phyloP scores from a whole-genome alignment of 2,329 filamentous ascomycete genomes.

The Penicillium sp. region DNA sequence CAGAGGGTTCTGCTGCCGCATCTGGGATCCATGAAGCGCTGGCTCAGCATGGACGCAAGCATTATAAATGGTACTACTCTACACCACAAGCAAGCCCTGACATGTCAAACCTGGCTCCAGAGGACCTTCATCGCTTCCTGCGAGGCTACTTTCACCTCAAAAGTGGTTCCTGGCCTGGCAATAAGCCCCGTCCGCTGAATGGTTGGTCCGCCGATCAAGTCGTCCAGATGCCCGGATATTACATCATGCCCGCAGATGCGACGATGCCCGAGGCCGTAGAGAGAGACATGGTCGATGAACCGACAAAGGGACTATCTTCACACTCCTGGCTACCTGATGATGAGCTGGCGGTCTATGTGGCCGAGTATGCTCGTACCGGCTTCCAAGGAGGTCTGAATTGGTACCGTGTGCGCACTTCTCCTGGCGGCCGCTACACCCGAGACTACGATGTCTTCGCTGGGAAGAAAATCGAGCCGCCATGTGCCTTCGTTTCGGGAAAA shows the following conservation, averaged over 20 bases:
- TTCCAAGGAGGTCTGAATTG: constrained; percentile 71
- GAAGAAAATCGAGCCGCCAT: constrained; percentile 64
- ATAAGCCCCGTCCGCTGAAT: constrained; percentile 58
- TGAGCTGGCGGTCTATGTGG: constrained; percentile 63
- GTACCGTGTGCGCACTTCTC: constrained; percentile 65
- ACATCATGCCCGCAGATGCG: constrained; percentile 64
- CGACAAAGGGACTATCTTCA: constrained; percentile 39
- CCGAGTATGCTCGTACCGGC: constrained; percentile 64
- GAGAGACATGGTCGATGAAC: constrained; percentile 58
- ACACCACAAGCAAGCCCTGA: constrained; percentile 40
- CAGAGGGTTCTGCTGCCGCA: constrained; percentile 22
- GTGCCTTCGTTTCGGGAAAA: constrained; percentile 64
- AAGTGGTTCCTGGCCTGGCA: constrained; percentile 63
- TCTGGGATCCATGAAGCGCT: constrained; percentile 62
- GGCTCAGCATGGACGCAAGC: constrained; percentile 61
- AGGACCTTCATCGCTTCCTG: constrained; percentile 63
- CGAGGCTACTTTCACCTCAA: constrained; percentile 72
- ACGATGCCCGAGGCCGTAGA: constrained; percentile 65
- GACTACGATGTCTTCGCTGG: constrained; percentile 66
- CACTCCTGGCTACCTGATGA: constrained; percentile 60
- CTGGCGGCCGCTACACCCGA: constrained; percentile 45
- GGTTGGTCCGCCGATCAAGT: constrained; percentile 63
- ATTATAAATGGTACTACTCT: constrained; percentile 68
- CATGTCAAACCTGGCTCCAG: constrained; percentile 40
- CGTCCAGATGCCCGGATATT: constrained; percentile 67